Percentiles rank a stretch among this genome's conserved stretches.
Conservation (phyloP, 2,329 filamentous ascomycete genomes). For the Cladosporium oxysporum region DNA sequence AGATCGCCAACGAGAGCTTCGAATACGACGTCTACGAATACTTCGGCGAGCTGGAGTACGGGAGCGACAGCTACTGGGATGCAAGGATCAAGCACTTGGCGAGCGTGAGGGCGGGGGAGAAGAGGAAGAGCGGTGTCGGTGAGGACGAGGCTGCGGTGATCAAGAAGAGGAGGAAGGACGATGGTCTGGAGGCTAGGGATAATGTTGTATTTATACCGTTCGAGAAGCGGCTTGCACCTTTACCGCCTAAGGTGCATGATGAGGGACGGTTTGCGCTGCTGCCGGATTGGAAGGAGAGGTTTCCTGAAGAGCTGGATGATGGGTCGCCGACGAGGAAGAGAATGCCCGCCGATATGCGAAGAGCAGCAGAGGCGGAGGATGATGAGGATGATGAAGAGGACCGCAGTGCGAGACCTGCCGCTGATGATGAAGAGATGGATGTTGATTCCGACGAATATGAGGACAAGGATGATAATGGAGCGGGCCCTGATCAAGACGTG, state of each 20-base stretch:
- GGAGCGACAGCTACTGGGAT: slow-evolving; percentile 49
- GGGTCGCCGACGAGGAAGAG: neutral
- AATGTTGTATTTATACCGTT: slow-evolving; percentile 32
- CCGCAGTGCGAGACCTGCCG: slow-evolving; percentile 4
- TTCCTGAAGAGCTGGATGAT: slow-evolving; percentile 33
- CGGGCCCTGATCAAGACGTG: slow-evolving; percentile 41
- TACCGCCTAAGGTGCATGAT: slow-evolving; percentile 28
- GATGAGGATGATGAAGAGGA: slow-evolving; percentile 15
- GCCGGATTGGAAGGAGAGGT: slow-evolving; percentile 47
- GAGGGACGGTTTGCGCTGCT: slow-evolving; percentile 43
- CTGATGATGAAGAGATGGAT: slow-evolving; percentile 21
- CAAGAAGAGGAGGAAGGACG: slow-evolving; percentile 25
- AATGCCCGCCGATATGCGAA: slow-evolving; percentile 36
- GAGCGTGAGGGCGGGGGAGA: slow-evolving; percentile 29
- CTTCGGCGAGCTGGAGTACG: slow-evolving; percentile 52
- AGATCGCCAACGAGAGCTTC: slow-evolving; percentile 33
- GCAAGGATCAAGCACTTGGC: slow-evolving; percentile 21
- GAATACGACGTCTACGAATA: slow-evolving; percentile 53
- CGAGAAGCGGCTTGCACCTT: slow-evolving; percentile 22
- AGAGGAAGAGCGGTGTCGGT: slow-evolving; percentile 34
- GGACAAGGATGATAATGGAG: slow-evolving; percentile 24
- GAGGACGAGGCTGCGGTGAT: slow-evolving; percentile 27
- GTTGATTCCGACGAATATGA: slow-evolving; percentile 21
- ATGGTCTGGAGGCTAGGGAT: slow-evolving; percentile 18
- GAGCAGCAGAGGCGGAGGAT: slow-evolving; percentile 31